Evolutionary conservation across 1,139 yeast genomes (phyloP).

Genomic region (Saccharomycopsis phalli): DNA sequence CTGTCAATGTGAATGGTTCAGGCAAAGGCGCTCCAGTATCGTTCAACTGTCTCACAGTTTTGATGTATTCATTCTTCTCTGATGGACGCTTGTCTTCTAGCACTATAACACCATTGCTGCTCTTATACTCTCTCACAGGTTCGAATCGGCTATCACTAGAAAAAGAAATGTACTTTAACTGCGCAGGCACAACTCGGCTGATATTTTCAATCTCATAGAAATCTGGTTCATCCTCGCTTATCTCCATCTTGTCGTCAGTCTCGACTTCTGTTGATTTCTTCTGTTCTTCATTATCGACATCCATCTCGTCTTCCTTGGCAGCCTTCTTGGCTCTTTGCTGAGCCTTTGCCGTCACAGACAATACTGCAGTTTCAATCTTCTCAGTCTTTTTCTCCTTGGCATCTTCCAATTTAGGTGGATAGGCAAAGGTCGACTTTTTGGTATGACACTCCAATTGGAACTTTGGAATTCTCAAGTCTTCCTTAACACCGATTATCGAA

Average conservation of each 20-base stretch:
- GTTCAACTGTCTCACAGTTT: slow-evolving; percentile 78
- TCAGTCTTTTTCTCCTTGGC: slow-evolving; percentile 78
- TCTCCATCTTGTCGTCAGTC: slow-evolving; percentile 24
- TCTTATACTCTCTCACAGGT: slow-evolving; percentile 73
- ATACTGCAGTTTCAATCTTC: slow-evolving; percentile 84
- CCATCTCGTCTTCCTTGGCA: slow-evolving; percentile 36
- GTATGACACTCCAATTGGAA: slow-evolving; percentile 76
- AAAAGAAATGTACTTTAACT: slow-evolving; percentile 75
- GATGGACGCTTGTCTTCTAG: slow-evolving; percentile 63
- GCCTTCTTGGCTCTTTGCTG: slow-evolving; percentile 83
- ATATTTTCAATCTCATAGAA: slow-evolving; percentile 65
- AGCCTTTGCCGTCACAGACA: slow-evolving; percentile 89
- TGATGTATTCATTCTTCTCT: slow-evolving; percentile 59
- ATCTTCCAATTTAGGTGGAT: slow-evolving; percentile 84
- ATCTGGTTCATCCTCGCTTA: slow-evolving; percentile 27
- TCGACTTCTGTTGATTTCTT: slow-evolving; percentile 25
- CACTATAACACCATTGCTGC: slow-evolving; percentile 67
- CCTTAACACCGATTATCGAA: slow-evolving; percentile 76
- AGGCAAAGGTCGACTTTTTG: slow-evolving; percentile 70
- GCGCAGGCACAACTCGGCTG: slow-evolving; percentile 88
- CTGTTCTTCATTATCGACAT: slow-evolving; percentile 24
- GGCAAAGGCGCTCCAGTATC: slow-evolving; percentile 87
- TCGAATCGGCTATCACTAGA: slow-evolving; percentile 65
- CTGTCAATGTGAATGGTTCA: slow-evolving; percentile 51
- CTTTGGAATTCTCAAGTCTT: slow-evolving; percentile 80